Evolutionary conservation across 2,329 filamentous ascomycete species (phyloP), one percentile per base, ranked within the genome.

Genomic region (Pestalotiopsis sp.): DNA sequence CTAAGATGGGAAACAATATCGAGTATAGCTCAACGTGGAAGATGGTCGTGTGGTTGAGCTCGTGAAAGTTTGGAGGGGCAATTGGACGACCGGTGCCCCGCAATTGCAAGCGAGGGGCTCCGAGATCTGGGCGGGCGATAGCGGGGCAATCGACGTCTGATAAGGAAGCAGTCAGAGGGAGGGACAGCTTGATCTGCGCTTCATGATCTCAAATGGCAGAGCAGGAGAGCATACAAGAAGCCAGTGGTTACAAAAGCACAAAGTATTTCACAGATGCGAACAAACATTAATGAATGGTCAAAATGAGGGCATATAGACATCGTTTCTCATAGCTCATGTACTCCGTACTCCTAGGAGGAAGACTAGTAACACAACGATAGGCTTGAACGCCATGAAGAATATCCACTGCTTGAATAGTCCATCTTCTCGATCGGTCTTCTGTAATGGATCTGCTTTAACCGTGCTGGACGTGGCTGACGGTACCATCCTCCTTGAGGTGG

Each of bases 401-500:
- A 23, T 9, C 14, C n/a, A 25, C 12, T 45, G 31, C 61, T 64
- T 39, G 5, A 63, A 7, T 36, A 36, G n/a, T 41, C 7, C 13
- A 14, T 39, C 38, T 39, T 6, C 52, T 58, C 38, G 13, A n/a
- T 25, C 23, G 60, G 36, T 23, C 17, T n/a, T 41, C n/a, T n/a
- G n/a, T n/a, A n/a, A n/a, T 65, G 20, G 17, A 9, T 12, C 41
- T 25, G n/a, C n/a, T 38, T 79, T 78, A 89, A 25, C 87, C 87
- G 73, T 89, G 86, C 70, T 82, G 76, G 68, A 91, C 88, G 70
- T 89, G 86, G 67, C 85, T 84, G 59, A 91, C 87, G 14, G 85
- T 89, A 63, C 89, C 89, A 68, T 90, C 86, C 38, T 90, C 86
- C 69, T 85, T 84, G 66, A 91, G 75, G 72, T 89, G 84, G 25